Evolutionary conservation across 2,329 filamentous ascomycete species (phyloP).

Genomic region (Davidsoniella neocaledoniae): DNA sequence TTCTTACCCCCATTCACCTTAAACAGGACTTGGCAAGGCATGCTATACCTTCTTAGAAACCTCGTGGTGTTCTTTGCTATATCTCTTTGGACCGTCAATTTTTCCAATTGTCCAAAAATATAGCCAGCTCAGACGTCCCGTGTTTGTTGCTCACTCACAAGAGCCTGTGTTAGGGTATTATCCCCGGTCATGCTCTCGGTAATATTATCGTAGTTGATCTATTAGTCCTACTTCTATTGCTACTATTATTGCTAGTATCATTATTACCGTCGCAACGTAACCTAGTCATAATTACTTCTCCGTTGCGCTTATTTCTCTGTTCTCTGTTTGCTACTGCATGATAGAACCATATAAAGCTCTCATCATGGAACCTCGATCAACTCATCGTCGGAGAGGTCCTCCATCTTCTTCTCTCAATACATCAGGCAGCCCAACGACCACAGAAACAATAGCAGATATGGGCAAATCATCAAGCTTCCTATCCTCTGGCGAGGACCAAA

Average conservation of each 20-base stretch:
- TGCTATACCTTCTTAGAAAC: neutral
- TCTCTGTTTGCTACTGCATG: no score
- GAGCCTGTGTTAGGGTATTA: no score
- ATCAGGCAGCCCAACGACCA: neutral
- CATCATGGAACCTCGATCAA: constrained; percentile 1
- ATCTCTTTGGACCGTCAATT: neutral
- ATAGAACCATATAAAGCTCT: neutral
- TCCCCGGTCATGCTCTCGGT: no score
- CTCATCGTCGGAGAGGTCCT: neutral
- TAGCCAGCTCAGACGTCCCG: no score
- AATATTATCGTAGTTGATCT: no score
- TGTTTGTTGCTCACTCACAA: no score
- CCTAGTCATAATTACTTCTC: no score
- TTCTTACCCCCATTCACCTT: neutral
- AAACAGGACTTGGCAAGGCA: neutral
- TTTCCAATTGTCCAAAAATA: neutral
- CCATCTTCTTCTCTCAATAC: neutral
- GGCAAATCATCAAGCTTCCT: neutral
- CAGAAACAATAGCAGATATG: constrained; percentile 1
- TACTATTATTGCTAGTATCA: no score
- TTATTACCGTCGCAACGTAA: no score
- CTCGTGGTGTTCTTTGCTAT: constrained; percentile 1
- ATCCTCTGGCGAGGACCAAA: neutral
- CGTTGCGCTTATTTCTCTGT: no score
- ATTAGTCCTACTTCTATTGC: no score